Conservation (phyloP, 441 rosid species). For the Pelargonium australe region DNA sequence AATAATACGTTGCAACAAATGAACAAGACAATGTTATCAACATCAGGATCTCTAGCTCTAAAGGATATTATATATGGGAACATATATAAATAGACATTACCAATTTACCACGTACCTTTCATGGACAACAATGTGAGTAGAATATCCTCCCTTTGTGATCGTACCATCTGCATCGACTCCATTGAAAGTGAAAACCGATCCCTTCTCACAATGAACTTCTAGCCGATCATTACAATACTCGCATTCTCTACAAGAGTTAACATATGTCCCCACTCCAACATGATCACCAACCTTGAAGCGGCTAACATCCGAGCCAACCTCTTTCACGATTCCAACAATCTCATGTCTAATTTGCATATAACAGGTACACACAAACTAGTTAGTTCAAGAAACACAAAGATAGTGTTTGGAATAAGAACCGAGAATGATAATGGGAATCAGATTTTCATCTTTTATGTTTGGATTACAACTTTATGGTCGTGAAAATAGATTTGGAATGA, state of each 20-base stretch:
- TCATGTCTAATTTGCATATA: constrained; percentile 52
- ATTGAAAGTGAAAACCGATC: constrained; percentile 56
- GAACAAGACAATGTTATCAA: no score
- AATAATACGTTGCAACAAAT: no score
- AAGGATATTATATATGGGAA: no score
- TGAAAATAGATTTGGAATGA: no score
- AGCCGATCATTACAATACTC: constrained; percentile 48
- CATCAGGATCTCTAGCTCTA: no score
- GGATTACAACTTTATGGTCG: no score
- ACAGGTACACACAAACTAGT: background rate
- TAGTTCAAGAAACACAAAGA: background rate
- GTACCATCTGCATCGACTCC: constrained; percentile 63
- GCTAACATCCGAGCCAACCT: constrained; percentile 64
- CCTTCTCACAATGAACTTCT: constrained; percentile 55
- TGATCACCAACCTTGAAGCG: constrained; percentile 67
- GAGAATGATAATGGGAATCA: no score
- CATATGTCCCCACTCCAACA: constrained; percentile 86
- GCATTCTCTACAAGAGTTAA: constrained; percentile 72
- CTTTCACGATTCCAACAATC: constrained; percentile 67
- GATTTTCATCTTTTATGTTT: no score
- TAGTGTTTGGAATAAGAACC: no score
- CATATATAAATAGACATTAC: background rate
- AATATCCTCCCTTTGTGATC: constrained; percentile 83
- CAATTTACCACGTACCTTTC: constrained; percentile 39
- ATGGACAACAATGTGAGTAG: constrained; percentile 61